These are phyloP conservation scores for Cladosporium oxysporum DNA, from an alignment of 2,329 filamentous ascomycete genomes.

Conservation along the genomic window DNA sequence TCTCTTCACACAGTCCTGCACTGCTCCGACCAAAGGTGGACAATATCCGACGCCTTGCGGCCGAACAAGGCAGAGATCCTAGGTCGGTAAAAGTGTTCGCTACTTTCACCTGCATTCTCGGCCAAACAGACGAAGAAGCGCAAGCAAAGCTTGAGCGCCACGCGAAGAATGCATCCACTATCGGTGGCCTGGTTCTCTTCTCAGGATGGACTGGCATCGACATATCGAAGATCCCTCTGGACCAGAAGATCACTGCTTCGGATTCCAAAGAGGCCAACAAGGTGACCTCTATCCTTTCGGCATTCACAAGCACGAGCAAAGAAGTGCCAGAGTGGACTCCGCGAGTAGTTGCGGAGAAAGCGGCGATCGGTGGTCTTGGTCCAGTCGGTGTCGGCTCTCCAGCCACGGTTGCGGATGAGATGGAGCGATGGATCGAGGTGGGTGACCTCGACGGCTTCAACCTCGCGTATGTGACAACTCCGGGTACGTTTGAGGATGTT, in stretches of 20 bases:
- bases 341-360: slow-evolving; percentile 48
- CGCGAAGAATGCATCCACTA: slow-evolving; percentile 54
- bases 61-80: slow-evolving; percentile 55
- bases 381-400: slow-evolving; percentile 52
- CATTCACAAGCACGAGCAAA: slow-evolving; percentile 45
- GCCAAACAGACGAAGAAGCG: slow-evolving; percentile 49
- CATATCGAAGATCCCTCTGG: slow-evolving; percentile 57
- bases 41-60: slow-evolving; percentile 55
- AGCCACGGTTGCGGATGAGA: slow-evolving; percentile 49
- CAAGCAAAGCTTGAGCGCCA: slow-evolving; percentile 53
- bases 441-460: slow-evolving; percentile 47
- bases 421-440: slow-evolving; percentile 50
- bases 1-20: slow-evolving; percentile 55
- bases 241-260: slow-evolving; percentile 58
- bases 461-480: slow-evolving; percentile 52
- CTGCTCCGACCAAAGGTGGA: slow-evolving; percentile 54
- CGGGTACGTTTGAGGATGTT: slow-evolving; percentile 55
- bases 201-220: slow-evolving; percentile 64
- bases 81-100: slow-evolving; percentile 56
- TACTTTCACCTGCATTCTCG: slow-evolving; percentile 40
- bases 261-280: slow-evolving; percentile 56
- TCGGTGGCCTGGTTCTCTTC: slow-evolving; percentile 58
- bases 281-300: slow-evolving; percentile 37
- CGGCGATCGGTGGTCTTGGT: slow-evolving; percentile 52
- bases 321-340: slow-evolving; percentile 51